Evolutionary conservation across 164 flowering plant genomes (phyloP).

Genomic region (Aristolochia californica): DNA sequence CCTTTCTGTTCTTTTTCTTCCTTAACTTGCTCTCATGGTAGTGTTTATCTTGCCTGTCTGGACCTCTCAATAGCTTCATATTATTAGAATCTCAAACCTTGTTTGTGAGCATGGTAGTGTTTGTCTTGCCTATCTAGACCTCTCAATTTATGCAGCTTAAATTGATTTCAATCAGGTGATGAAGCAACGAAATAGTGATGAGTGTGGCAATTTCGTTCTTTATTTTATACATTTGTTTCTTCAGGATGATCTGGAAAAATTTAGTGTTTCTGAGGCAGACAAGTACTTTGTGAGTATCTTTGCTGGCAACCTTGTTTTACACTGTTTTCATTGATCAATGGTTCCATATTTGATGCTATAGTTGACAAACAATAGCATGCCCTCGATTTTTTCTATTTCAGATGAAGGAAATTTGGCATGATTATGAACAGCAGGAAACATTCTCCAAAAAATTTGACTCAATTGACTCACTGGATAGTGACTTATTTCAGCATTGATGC

Average conservation of each 20-base stretch:
- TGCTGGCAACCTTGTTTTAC: neutral
- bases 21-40: too few species aligned
- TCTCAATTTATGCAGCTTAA: neutral
- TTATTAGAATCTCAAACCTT: neutral
- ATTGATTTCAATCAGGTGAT: neutral
- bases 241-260: neutral
- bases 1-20: too few species aligned
- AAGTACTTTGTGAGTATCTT: constrained; percentile 1
- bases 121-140: neutral
- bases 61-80: neutral
- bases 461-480: neutral
- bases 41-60: neutral
- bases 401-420: neutral
- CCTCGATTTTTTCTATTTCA: neutral
- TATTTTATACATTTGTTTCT: constrained; percentile 1
- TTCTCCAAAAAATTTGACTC: constrained; percentile 1
- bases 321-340: too few species aligned
- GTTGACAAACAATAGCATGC: neutral
- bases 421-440: neutral
- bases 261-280: neutral
- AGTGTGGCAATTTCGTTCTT: constrained; percentile 3
- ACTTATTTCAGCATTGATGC: too few species aligned
- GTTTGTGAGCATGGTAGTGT: too few species aligned
- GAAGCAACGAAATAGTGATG: constrained; percentile 1
- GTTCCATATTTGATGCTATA: neutral